These are phyloP conservation scores for Phytomonas sp. DNA, from an alignment of 208 protist species.

Conservation along the genomic window DNA sequence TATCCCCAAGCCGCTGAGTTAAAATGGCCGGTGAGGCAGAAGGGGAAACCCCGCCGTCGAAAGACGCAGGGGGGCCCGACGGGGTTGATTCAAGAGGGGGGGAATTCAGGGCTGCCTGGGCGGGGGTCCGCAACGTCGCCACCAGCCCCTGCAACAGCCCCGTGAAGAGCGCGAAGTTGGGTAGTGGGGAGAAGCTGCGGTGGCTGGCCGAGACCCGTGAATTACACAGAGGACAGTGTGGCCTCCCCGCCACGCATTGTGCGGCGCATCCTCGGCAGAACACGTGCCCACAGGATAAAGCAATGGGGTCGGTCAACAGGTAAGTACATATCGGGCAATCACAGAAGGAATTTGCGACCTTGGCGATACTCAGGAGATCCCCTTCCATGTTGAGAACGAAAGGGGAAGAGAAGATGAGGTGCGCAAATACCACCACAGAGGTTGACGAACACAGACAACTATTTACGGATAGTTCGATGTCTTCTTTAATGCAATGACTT, in stretches of 20 bases:
- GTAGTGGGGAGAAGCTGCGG: slow-evolving; percentile 22
- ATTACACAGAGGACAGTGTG: slow-evolving; percentile 75
- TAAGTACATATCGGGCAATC: slow-evolving; percentile 54
- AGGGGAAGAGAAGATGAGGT: background rate
- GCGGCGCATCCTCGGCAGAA: slow-evolving; percentile 46
- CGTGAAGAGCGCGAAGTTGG: slow-evolving; percentile 35
- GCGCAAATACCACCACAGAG: too few species aligned
- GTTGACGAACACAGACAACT: too few species aligned
- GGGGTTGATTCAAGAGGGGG: too few species aligned
- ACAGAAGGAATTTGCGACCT: slow-evolving; percentile 31
- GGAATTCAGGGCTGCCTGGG: too few species aligned
- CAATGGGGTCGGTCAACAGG: slow-evolving; percentile 42
- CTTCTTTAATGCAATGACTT: too few species aligned
- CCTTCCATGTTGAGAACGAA: background rate
- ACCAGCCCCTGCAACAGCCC: too few species aligned
- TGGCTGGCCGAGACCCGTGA: slow-evolving; percentile 19
- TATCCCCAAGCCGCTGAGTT: too few species aligned
- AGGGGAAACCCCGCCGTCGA: too few species aligned
- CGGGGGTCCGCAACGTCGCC: too few species aligned
- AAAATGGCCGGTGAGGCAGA: too few species aligned
- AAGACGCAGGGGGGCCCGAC: too few species aligned
- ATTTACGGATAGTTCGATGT: too few species aligned
- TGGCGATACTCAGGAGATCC: slow-evolving; percentile 10
- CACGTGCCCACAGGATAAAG: slow-evolving; percentile 61
- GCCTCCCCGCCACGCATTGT: slow-evolving; percentile 34